A percentile compares a stretch with the other conserved stretches of the same genome.
These are phyloP conservation scores for Austroboletus novae-zelandiae DNA, from an alignment of 1,284 basidiomycete species.

Conservation along the genomic window DNA sequence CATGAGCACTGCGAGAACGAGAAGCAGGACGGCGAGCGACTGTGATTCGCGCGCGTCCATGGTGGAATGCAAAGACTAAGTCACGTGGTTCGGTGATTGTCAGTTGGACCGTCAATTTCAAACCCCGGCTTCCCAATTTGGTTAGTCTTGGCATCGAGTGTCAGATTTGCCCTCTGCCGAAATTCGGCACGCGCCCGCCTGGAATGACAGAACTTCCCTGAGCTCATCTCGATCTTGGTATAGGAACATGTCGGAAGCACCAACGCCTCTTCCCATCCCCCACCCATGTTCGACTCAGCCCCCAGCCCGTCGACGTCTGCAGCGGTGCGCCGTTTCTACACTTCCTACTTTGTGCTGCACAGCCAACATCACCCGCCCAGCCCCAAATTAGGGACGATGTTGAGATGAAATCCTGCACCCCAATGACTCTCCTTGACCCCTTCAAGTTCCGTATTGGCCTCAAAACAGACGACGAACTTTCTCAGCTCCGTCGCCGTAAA, in stretches of 20 bases:
- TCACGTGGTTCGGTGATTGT: background rate
- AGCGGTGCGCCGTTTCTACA: slow-evolving; percentile 11
- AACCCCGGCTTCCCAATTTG: background rate
- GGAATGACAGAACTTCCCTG: background rate
- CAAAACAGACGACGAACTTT: slow-evolving; percentile 60
- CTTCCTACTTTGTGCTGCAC: background rate
- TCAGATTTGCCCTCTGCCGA: background rate
- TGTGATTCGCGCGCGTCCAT: slow-evolving; percentile 12
- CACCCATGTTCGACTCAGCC: slow-evolving; percentile 3
- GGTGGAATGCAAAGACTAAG: background rate
- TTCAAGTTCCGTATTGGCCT: slow-evolving; percentile 56
- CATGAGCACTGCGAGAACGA: slow-evolving; percentile 45
- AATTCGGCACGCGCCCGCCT: background rate
- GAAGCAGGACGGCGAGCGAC: slow-evolving; percentile 25
- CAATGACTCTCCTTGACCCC: slow-evolving; percentile 46
- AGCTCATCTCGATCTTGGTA: no score
- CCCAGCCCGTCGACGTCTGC: background rate
- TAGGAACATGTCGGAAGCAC: background rate
- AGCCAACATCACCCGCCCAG: slow-evolving; percentile 6
- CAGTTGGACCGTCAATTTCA: background rate
- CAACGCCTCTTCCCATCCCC: background rate
- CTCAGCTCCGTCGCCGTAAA: slow-evolving; percentile 51
- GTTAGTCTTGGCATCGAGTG: background rate
- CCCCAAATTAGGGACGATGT: slow-evolving; percentile 39
- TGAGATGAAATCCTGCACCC: slow-evolving; percentile 38